Evolutionary conservation across 495 filamentous ascomycete genomes (phyloP).

Genomic region (Pseudomonodictys pantanalensis): DNA sequence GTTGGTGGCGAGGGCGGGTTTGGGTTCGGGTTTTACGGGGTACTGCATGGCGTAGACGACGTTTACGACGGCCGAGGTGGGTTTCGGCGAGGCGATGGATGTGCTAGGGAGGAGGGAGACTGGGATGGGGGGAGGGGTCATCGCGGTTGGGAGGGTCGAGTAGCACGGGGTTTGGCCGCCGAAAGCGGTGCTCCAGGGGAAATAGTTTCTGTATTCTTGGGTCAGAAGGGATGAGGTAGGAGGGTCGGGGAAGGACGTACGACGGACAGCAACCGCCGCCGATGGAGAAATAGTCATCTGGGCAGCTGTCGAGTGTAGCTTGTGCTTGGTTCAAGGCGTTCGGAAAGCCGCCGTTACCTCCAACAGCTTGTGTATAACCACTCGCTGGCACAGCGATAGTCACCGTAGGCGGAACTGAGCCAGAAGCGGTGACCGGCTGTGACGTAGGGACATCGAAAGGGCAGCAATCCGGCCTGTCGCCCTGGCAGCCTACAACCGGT

Average conservation of each 20-base stretch:
- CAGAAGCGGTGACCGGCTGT: not conserved
- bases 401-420: not conserved
- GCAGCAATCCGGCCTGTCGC: slow-evolving; percentile 24
- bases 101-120: not conserved
- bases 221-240: not conserved
- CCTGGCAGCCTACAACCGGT: slow-evolving; percentile 22
- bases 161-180: slow-evolving; percentile 29
- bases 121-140: slow-evolving; percentile 19
- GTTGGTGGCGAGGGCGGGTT: slow-evolving; percentile 6
- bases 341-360: slow-evolving; percentile 6
- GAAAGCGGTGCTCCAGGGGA: slow-evolving; percentile 25
- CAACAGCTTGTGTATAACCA: not conserved
- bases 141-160: slow-evolving; percentile 6
- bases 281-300: slow-evolving; percentile 21
- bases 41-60: slow-evolving; percentile 31
- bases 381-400: not conserved
- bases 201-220: slow-evolving; percentile 7
- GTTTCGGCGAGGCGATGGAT: slow-evolving; percentile 1
- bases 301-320: slow-evolving; percentile 13
- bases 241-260: not conserved
- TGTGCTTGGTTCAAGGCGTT: not conserved
- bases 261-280: slow-evolving; percentile 24
- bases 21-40: slow-evolving; percentile 9
- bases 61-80: slow-evolving; percentile 28
- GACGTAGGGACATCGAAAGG: slow-evolving; percentile 16